Evolutionary conservation across 176 grass and related monocot species (phyloP).

Genomic region (Pharus latifolius): DNA sequence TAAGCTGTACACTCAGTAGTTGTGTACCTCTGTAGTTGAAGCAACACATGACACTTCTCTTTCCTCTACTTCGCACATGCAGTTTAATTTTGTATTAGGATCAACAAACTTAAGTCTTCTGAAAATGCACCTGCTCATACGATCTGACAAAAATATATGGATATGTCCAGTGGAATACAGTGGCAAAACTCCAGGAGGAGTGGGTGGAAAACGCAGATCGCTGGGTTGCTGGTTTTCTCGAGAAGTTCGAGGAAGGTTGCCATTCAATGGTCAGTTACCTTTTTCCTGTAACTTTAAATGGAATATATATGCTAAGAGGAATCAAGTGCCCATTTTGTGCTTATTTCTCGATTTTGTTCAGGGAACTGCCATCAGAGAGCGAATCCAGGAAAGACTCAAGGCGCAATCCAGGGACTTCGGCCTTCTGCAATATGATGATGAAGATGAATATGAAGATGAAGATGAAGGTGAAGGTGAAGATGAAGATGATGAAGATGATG

Average conservation of each 20-base stretch:
- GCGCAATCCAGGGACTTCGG: constrained; percentile 68
- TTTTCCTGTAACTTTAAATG: not conserved
- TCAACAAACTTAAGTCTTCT: not conserved
- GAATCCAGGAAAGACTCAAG: constrained; percentile 71
- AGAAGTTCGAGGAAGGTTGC: constrained; percentile 93
- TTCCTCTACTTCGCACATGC: not conserved
- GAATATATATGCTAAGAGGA: not conserved
- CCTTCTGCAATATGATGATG: constrained; percentile 60
- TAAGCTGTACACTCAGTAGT: not conserved
- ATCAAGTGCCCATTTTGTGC: not conserved
- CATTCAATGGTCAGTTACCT: constrained; percentile 67
- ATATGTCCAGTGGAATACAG: constrained; percentile 47
- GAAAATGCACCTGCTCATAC: not conserved
- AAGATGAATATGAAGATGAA: constrained; percentile 9
- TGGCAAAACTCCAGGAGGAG: constrained; percentile 84
- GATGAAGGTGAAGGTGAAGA: not conserved
- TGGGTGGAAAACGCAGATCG: constrained; percentile 98
- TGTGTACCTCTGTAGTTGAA: not conserved
- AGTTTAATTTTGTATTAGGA: not conserved
- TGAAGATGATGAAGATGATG: constrained; percentile 4
- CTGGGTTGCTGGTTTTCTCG: constrained; percentile 96
- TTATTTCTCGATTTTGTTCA: constrained; percentile 12
- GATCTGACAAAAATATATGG: not conserved
- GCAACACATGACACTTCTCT: not conserved
- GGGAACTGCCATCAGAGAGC: constrained; percentile 86